Evolutionary conservation across 2,329 filamentous ascomycete species (phyloP), one percentile per base, ranked within the genome.

Genomic region (Zymoseptoria crescenta): DNA sequence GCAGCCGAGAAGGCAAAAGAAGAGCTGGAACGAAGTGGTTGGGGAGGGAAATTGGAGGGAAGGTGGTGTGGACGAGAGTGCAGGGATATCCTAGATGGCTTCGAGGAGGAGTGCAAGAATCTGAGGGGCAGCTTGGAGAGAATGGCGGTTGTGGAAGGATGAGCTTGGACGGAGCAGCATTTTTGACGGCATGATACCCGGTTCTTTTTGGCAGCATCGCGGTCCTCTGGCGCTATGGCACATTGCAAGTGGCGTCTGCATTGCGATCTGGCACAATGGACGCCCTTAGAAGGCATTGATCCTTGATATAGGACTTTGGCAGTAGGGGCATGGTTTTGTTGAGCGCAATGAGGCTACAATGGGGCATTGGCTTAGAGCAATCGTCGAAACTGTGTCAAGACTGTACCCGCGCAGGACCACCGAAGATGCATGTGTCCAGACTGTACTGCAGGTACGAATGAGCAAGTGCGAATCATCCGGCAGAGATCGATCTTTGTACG

Each of bases 61-160:
- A 83, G 93, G 57, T 91, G 96, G 73, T 95, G 91, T 62, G 91
- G 89, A 7, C 81, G 81, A 21, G 88, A 93, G 13, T 97, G 94
- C 74, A 82, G 86, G 4, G 91, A 95, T 61, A 92, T 99, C 1
- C 87, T 96, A 35, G 87, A 87, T 52, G 94, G 94, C 0, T 97
- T 99, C 69, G 93, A 96, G 74, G 87, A 91, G 70, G 86, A 93
- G 1, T 96, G 91, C 75, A 87, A 92, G 59, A 83, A 84, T 58
- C 94, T 92, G 88, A 84, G 92, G 70, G 65, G 60, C 52, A 64
- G 63, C 52, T 50, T 68, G 60, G 64, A 63, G 21, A 49, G 58
- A 30, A 45, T 16, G 35, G 35, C 35, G 35, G 35, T 45, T 4
- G 35, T 45, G 35, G 35, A 45, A 16, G 35, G 35, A 13, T 45